These are phyloP conservation scores for Xylariaceae sp. DNA, from an alignment of 2,329 filamentous ascomycete genomes.

Conservation along the genomic window DNA sequence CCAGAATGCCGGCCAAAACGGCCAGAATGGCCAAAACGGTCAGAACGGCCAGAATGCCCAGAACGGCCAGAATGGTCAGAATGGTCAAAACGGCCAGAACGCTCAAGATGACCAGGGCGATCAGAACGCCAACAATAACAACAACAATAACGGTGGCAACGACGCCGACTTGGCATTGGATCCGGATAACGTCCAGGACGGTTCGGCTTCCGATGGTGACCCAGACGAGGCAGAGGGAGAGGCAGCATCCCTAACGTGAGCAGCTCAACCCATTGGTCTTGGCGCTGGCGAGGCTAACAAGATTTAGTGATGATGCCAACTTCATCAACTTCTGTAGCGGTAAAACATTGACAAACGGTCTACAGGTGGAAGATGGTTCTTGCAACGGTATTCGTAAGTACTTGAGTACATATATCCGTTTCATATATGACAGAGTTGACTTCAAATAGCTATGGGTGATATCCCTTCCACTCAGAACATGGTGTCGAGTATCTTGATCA, in stretches of 20 bases:
- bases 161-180: slow-evolving; percentile 40
- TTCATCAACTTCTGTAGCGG: slow-evolving; percentile 66
- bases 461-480: slow-evolving; percentile 59
- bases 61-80: slow-evolving; percentile 7
- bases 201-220: slow-evolving; percentile 43
- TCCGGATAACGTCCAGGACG: slow-evolving; percentile 51
- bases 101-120: slow-evolving; percentile 5
- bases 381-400: slow-evolving; percentile 65
- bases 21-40: slow-evolving; percentile 22
- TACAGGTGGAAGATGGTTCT: slow-evolving; percentile 59
- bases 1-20: slow-evolving; percentile 6
- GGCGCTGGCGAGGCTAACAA: slow-evolving; percentile 20
- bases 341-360: slow-evolving; percentile 60
- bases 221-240: slow-evolving; percentile 46
- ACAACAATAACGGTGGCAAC: slow-evolving; percentile 28
- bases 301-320: slow-evolving; percentile 57
- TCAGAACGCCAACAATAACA: slow-evolving; percentile 27
- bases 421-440: slow-evolving; percentile 8
- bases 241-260: slow-evolving; percentile 56
- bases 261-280: not conserved
- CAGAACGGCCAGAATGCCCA: slow-evolving; percentile 19
- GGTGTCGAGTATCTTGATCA: slow-evolving; percentile 59
- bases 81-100: not conserved
- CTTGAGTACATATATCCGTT: slow-evolving; percentile 44
- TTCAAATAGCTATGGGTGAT: slow-evolving; percentile 57